Base-by-base conservation (phyloP, 192 early-diverging fungal genomes). In the Gonapodya prolifera region DNA sequence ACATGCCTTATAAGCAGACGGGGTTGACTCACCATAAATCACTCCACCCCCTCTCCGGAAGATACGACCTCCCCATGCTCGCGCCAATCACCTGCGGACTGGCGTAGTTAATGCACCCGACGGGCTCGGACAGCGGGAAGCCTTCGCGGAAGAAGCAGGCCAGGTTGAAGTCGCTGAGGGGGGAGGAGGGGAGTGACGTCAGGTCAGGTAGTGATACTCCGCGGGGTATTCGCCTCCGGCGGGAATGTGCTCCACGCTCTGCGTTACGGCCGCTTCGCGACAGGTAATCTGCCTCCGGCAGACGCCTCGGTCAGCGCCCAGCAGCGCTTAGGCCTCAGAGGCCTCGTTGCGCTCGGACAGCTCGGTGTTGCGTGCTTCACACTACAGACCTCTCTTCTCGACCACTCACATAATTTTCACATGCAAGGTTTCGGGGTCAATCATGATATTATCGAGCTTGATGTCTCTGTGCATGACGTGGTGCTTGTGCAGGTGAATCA, bases 101-200 rank as follows among this genome's bases (percentile, higher is more conserved):
- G 31, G 71, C 71, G 71, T 73, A 73, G 71, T 73, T 18, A 29
- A 73, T 73, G 71, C 71, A 73, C 45, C 45, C 45, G 23, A 61
- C 45, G 23, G 45, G 45, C 45, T 61, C 45, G 8, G 45, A 61
- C 8, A 61, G 45, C 8, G 45, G 45, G 45, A 61, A 16, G 8
- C 45, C 45, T 61, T 61, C 45, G 8, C 45, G 8, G 45, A 61
- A 61, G 45, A 61, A 61, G 45, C 45, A 61, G 8, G 45, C 45
- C 8, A 61, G 45, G 23, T 61, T 61, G 45, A 61, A 61, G 23
- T 61, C 45, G 45, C 45, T 61, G 16, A 32, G 31, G 23, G n/a
- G n/a, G n/a, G n/a, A n/a, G n/a, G n/a, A n/a, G n/a, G n/a, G n/a
- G n/a, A n/a, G n/a, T n/a, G n/a, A n/a, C n/a, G n/a, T n/a, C n/a